A percentile compares a stretch with the other conserved stretches of the same genome.
phyloP scores from a whole-genome alignment of 2,329 filamentous ascomycete genomes.

The Stagonosporopsis vannaccii region DNA sequence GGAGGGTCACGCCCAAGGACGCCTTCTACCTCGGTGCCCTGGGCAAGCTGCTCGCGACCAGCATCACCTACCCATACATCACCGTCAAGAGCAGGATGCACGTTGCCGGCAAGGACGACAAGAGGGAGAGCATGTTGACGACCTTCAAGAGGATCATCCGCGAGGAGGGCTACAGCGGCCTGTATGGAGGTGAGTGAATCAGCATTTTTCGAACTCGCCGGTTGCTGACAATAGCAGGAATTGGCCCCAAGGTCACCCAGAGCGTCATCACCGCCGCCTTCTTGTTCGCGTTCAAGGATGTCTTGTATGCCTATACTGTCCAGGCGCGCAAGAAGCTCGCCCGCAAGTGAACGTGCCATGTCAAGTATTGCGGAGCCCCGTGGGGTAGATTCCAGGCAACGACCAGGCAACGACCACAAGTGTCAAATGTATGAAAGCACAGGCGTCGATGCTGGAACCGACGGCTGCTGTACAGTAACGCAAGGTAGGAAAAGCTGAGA shows the following conservation, averaged over 20 bases:
- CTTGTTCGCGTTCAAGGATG: slow-evolving; percentile 97
- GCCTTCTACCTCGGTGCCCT: slow-evolving; percentile 91
- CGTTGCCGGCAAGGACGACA: slow-evolving; percentile 78
- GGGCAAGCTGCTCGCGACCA: slow-evolving; percentile 92
- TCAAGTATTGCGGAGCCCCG: not conserved
- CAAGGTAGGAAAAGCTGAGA: slow-evolving; percentile 9
- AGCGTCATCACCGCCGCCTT: slow-evolving; percentile 96
- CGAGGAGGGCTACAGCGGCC: slow-evolving; percentile 88
- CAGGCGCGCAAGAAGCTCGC: slow-evolving; percentile 63
- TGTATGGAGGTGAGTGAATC: slow-evolving; percentile 81
- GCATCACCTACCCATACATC: slow-evolving; percentile 97
- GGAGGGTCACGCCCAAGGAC: slow-evolving; percentile 80
- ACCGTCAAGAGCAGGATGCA: slow-evolving; percentile 99
- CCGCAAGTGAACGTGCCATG: slow-evolving; percentile 46
- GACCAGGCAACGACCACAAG: not conserved
- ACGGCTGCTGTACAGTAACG: slow-evolving; percentile 46
- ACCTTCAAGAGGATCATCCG: slow-evolving; percentile 80
- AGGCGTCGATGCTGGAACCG: not conserved
- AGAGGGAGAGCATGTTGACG: slow-evolving; percentile 80
- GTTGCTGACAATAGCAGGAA: slow-evolving; percentile 64
- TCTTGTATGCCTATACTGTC: slow-evolving; percentile 84
- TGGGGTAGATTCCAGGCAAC: not conserved
- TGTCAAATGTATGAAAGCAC: not conserved
- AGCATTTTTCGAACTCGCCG: not conserved
- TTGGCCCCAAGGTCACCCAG: slow-evolving; percentile 95